Percentiles rank a stretch among this genome's conserved stretches.
Evolutionary conservation across 257 asterid genomes (phyloP).

Genomic region (Solanum paucissectum): DNA sequence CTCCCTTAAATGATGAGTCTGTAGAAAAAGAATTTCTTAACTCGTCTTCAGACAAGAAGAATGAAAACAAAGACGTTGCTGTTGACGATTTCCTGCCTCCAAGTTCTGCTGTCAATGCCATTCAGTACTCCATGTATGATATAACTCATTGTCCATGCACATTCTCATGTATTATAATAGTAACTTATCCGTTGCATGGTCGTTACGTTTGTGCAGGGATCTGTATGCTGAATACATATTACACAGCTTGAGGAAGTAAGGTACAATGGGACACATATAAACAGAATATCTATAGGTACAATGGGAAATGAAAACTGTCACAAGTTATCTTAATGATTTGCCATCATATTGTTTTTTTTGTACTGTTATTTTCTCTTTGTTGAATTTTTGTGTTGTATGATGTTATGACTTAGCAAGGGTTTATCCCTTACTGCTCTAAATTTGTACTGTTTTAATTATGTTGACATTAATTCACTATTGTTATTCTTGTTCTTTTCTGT

Average conservation of each 20-base stretch:
- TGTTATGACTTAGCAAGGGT: neutral
- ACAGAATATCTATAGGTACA: neutral
- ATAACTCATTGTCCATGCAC: neutral
- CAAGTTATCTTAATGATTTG: neutral
- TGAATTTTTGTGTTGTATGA: neutral
- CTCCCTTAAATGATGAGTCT: neutral
- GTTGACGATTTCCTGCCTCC: slow-evolving; percentile 67
- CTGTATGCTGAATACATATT: slow-evolving; percentile 75
- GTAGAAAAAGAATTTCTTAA: slow-evolving; percentile 2
- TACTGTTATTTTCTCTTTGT: neutral
- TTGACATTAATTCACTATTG: slow-evolving; percentile 7
- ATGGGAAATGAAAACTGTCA: neutral
- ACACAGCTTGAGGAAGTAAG: slow-evolving; percentile 47
- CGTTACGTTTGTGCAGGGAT: slow-evolving; percentile 33
- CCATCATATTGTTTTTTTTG: neutral
- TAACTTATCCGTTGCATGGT: neutral
- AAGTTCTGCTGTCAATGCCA: slow-evolving; percentile 39
- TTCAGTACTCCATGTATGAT: slow-evolving; percentile 71
- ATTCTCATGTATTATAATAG: neutral
- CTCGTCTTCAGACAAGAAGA: slow-evolving; percentile 56
- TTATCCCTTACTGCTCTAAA: neutral
- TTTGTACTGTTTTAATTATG: neutral
- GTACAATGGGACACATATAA: neutral
- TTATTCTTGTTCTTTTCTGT: slow-evolving; percentile 57
- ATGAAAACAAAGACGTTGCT: slow-evolving; percentile 78